A percentile compares a stretch with the other conserved stretches of the same genome.
phyloP scores from a whole-genome alignment of 2,329 filamentous ascomycete species.

The Colletotrichum tabaci region DNA sequence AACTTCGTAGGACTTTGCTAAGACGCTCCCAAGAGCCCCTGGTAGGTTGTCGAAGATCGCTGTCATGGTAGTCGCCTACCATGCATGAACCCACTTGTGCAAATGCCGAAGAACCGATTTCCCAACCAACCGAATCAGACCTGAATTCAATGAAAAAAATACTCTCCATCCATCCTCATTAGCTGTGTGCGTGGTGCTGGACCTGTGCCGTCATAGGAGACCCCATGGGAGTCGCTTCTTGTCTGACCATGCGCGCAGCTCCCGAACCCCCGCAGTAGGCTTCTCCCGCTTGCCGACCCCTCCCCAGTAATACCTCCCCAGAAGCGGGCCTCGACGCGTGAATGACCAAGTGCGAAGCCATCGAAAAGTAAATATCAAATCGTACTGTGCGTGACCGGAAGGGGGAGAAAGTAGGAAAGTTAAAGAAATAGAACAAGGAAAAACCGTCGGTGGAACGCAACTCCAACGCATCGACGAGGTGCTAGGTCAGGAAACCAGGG shows the following conservation, averaged over 20 bases:
- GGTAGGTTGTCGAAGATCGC: slow-evolving; percentile 9
- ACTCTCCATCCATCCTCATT: slow-evolving; percentile 17
- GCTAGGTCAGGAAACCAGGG: slow-evolving; percentile 22
- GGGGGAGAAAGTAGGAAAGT: slow-evolving; percentile 45
- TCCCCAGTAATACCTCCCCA: slow-evolving; percentile 52
- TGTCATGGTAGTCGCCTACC: neutral
- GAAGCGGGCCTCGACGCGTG: slow-evolving; percentile 50
- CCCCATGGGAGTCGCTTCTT: neutral
- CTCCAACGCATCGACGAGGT: slow-evolving; percentile 56
- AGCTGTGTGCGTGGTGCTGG: slow-evolving; percentile 8
- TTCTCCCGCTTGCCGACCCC: slow-evolving; percentile 24
- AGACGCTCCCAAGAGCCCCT: slow-evolving; percentile 17
- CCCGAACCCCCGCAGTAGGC: neutral
- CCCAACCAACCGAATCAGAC: slow-evolving; percentile 35
- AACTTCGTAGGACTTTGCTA: slow-evolving; percentile 13
- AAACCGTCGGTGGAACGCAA: slow-evolving; percentile 48
- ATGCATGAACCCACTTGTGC: neutral
- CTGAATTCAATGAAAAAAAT: slow-evolving; percentile 29
- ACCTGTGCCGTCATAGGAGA: slow-evolving; percentile 6
- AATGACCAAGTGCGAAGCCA: slow-evolving; percentile 47
- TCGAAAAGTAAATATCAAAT: slow-evolving; percentile 35
- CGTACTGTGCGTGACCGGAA: slow-evolving; percentile 32
- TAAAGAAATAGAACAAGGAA: slow-evolving; percentile 40
- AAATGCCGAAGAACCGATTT: slow-evolving; percentile 18
- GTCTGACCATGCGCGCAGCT: neutral